Evolutionary conservation across 148 eudicot genomes (phyloP), one percentile per base, ranked within the genome.

Genomic region (Suaeda aralocaspica): DNA sequence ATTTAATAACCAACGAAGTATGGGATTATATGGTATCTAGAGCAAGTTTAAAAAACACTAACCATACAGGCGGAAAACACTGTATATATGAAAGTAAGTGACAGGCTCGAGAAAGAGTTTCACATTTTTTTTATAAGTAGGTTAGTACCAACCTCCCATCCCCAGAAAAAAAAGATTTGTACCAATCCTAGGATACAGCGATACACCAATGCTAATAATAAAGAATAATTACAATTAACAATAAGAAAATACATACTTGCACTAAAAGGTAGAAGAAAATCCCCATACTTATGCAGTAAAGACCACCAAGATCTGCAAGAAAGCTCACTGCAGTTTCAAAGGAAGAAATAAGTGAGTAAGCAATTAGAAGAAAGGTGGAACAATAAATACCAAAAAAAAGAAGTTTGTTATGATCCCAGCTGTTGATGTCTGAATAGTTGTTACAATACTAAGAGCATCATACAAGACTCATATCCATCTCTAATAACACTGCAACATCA

Each of bases 271-370:
- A 93, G 89, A 87, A 89, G 76, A 90, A 93, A 59, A 93, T 85
- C 76, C 89, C 92, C 52, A 90, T 79, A 77, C 98, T 86, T 58
- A 90, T 68, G 86, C 98, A 90, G 71, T 82, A 90, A 59, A 93
- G 88, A 78, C 96, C 98, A 74, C 96, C 95, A 65, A 93, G 75
- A 81, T 93, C 87, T 15, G 97, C 98, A 70, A 91, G 97, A 70
- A 93, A 93, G 88, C 92, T 77, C 82, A 93, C 98, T 91, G 92
- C 92, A 86, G 53, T 76, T 76, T 77, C 75, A 74, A 72, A 82
- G 78, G 71, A 73, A 77, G 48, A 70, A 49, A 62, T 21, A 70
- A 65, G 68, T 76, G 67, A 83, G 57, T n/a, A 62, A 36, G 48
- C 7, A 11, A 21, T n/a, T 2, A 31, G 62, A 36, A 36, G 41